Percentiles rank a stretch among this genome's conserved stretches.
Conservation (phyloP, 345 rosid species). For the Turritis glabra region DNA sequence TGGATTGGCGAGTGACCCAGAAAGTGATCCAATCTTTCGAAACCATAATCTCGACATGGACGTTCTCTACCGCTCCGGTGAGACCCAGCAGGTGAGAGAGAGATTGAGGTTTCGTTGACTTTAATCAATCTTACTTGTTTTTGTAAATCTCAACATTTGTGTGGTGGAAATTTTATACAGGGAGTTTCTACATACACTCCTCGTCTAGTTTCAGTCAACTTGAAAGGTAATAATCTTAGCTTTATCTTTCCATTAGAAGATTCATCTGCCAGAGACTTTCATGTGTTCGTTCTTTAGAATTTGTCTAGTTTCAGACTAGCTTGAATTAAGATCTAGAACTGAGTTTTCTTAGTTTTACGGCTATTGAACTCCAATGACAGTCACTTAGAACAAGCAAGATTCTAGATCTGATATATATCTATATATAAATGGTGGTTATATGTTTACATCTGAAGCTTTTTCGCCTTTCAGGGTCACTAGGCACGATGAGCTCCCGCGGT, state of each 20-base stretch:
- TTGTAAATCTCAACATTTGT: slow-evolving; percentile 1
- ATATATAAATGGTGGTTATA: neutral
- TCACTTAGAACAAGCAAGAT: slow-evolving; percentile 3
- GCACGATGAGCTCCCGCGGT: slow-evolving; percentile 75
- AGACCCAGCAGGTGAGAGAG: slow-evolving; percentile 61
- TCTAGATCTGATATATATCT: neutral
- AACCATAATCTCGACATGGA: slow-evolving; percentile 65
- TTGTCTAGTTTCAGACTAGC: neutral
- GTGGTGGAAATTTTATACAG: slow-evolving; percentile 41
- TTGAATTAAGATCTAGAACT: neutral
- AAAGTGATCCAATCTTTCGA: slow-evolving; percentile 64
- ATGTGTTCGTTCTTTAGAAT: neutral
- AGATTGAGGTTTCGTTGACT: slow-evolving; percentile 19
- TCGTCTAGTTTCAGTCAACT: slow-evolving; percentile 69
- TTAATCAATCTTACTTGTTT: neutral
- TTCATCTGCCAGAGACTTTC: neutral
- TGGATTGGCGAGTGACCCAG: slow-evolving; percentile 74
- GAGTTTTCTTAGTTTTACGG: neutral
- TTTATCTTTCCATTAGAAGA: neutral
- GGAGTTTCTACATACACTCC: slow-evolving; percentile 80
- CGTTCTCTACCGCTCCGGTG: slow-evolving; percentile 80
- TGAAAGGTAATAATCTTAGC: slow-evolving; percentile 58
- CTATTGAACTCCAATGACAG: neutral
- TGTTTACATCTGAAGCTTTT: slow-evolving; percentile 9
- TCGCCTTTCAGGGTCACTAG: slow-evolving; percentile 72